Evolutionary conservation across 2,329 filamentous ascomycete species (phyloP).

Genomic region (Aspergillus sp.): DNA sequence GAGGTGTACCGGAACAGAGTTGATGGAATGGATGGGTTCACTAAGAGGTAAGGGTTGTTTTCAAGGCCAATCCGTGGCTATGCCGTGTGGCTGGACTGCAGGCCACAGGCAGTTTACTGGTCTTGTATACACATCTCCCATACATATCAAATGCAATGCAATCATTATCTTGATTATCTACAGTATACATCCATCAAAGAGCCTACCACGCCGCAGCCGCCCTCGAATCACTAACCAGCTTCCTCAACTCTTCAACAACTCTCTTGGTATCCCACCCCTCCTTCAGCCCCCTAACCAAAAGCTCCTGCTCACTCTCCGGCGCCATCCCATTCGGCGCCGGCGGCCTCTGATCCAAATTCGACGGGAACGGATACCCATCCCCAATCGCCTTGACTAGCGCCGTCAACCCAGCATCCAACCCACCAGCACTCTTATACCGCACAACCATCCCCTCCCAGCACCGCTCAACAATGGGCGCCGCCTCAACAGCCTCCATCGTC

Average conservation of each 20-base stretch:
- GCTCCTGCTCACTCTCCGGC: conserved; percentile 62
- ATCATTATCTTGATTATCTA: neutral
- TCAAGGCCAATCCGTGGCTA: neutral
- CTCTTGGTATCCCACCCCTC: conserved; percentile 45
- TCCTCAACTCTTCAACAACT: conserved; percentile 48
- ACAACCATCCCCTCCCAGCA: conserved; percentile 60
- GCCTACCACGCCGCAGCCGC: conserved; percentile 16
- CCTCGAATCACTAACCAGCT: conserved; percentile 42
- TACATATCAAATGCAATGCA: neutral
- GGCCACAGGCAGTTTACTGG: neutral
- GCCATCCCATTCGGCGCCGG: conserved; percentile 64
- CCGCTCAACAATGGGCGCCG: conserved; percentile 54
- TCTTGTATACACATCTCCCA: neutral
- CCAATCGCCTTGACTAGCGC: conserved; percentile 57
- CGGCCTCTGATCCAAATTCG: conserved; percentile 62
- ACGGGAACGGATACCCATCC: conserved; percentile 66
- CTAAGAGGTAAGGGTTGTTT: neutral
- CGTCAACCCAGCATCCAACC: conserved; percentile 47
- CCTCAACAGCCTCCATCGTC: conserved; percentile 66
- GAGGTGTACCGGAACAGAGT: neutral
- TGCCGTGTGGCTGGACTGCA: neutral
- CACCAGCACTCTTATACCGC: conserved; percentile 48
- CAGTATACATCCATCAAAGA: neutral
- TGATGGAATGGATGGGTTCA: neutral
- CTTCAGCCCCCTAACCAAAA: conserved; percentile 52